phyloP scores from a whole-genome alignment of 257 asterid species.

The Solanum gracilifrons region DNA sequence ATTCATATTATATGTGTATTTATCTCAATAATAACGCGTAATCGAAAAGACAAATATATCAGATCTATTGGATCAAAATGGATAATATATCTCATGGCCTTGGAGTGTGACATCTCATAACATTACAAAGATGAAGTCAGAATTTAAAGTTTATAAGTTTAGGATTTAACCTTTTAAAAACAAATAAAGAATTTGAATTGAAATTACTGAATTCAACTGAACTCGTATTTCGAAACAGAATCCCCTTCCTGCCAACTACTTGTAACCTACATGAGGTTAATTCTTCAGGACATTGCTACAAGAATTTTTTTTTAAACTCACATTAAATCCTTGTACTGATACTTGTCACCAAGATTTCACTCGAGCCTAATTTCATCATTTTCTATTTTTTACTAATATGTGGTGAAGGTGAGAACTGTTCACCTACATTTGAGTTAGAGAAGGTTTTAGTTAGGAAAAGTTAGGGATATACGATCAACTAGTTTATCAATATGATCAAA shows the following conservation, averaged over 20 bases:
- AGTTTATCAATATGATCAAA: not conserved
- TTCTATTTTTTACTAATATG: not conserved
- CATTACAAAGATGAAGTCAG: not conserved
- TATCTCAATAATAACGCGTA: not conserved
- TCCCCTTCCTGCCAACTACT: not conserved
- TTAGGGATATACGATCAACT: not conserved
- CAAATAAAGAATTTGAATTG: too few species aligned
- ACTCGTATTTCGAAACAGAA: not conserved
- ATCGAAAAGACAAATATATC: not conserved
- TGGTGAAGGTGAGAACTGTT: not conserved
- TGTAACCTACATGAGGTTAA: not conserved
- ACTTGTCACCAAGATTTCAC: not conserved
- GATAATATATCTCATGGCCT: not conserved
- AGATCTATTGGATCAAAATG: not conserved
- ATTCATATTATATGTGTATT: not conserved
- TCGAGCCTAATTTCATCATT: not conserved
- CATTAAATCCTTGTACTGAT: not conserved
- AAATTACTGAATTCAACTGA: too few species aligned
- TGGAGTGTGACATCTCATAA: not conserved
- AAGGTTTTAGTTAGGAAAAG: not conserved
- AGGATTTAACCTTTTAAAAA: too few species aligned
- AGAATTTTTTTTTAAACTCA: not conserved
- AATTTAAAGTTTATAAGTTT: too few species aligned
- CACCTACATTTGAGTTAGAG: not conserved
- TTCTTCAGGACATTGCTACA: not conserved